Evolutionary conservation across 192 early-diverging fungal genomes (phyloP), one percentile per base, ranked within the genome.

Genomic region (Umbelopsis isabellina): DNA sequence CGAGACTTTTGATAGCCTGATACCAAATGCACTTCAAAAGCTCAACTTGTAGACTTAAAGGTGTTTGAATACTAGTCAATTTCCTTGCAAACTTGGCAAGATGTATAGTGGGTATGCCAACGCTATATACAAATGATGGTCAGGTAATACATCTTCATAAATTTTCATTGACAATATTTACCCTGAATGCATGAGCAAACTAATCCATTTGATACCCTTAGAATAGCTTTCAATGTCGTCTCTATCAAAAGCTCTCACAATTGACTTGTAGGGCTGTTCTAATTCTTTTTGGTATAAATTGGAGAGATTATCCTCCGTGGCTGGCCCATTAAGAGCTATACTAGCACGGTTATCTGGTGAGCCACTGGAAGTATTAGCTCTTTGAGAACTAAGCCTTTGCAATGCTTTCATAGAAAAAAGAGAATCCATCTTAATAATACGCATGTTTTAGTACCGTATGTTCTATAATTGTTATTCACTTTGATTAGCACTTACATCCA

Each of bases 11-110:
- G 15, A 75, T 69, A 25, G 69, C 74, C 65, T 83, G 82, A 49
- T 76, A 81, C 82, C 82, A 83, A 12, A 83, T 51, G 21, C 79
- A 44, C 23, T 78, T 72, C 8, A 81, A 41, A 49, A 79, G 78
- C 22, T 73, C 53, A 13, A 72, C 73, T 18, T 58, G 66, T 8
- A 66, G 67, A 16, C 66, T 70, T 20, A 83, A 35, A 20, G 73
- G 30, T 61, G 70, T 44, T 21, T 58, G 46, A 20, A 51, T 45
- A 35, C 52, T 53, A 15, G 73, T 55, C 22, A 83, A 61, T 11
- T 52, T 48, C 30, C 72, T 61, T 13, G 77, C 55, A 44, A 81
- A 73, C 10, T 81, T 75, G 15, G 74, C 71, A 13, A 78, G 69
- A 18, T 74, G 46, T 13, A 52, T 46, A n/a, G 66, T 66, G 35